These are phyloP conservation scores for Eryngium alpinum DNA, from an alignment of 140 eudicot species.

Conservation along the genomic window DNA sequence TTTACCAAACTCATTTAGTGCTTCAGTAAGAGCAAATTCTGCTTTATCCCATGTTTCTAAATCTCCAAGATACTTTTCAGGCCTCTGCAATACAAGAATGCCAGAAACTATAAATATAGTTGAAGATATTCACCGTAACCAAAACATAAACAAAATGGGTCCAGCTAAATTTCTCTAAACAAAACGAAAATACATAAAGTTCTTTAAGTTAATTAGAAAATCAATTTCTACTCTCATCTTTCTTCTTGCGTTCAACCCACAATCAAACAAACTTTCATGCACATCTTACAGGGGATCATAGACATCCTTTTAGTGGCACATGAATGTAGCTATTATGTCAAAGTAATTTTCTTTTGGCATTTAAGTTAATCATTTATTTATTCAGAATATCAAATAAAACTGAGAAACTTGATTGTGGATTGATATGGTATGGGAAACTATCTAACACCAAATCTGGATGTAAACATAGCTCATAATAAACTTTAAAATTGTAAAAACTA, in stretches of 20 bases:
- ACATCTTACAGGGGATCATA: too few species aligned
- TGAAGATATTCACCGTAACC: background rate
- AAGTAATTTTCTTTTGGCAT: too few species aligned
- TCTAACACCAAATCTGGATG: too few species aligned
- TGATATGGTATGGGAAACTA: too few species aligned
- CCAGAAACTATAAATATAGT: background rate
- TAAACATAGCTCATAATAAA: too few species aligned
- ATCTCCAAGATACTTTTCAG: conserved; percentile 92
- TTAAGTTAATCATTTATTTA: too few species aligned
- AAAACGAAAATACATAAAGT: background rate
- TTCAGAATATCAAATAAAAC: too few species aligned
- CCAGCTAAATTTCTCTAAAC: background rate
- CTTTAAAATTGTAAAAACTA: too few species aligned
- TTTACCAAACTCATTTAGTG: conserved; percentile 74
- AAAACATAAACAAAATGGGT: background rate
- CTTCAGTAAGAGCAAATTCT: conserved; percentile 78
- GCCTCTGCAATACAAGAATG: conserved; percentile 52
- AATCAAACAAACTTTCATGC: background rate
- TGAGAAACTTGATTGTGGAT: too few species aligned
- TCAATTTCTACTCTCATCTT: background rate
- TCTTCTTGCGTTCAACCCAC: background rate
- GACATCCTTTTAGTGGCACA: too few species aligned
- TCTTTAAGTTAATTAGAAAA: background rate
- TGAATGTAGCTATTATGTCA: conserved; percentile 23
- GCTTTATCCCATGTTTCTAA: conserved; percentile 84